Conservation (phyloP, 1,284 basidiomycete genomes). For the Albatrellus sp. region DNA sequence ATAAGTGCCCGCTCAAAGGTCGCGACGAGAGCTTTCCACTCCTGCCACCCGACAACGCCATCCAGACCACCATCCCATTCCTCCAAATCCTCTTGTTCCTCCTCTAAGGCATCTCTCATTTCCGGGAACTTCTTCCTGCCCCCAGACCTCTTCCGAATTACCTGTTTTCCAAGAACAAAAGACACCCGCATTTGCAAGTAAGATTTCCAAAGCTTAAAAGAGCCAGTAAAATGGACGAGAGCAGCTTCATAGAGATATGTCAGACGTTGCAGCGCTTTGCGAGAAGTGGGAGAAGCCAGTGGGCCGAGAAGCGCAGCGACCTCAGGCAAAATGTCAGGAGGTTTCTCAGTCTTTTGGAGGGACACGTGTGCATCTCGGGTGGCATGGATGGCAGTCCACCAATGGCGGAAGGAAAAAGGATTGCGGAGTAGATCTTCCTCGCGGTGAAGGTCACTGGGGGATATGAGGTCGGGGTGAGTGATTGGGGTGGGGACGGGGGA, state of each 20-base stretch:
- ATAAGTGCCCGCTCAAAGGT: constrained; percentile 87
- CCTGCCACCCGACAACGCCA: constrained; percentile 81
- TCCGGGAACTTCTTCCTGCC: constrained; percentile 82
- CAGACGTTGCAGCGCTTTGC: constrained; percentile 70
- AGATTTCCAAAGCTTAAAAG: constrained; percentile 92
- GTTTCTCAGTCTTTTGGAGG: constrained; percentile 43
- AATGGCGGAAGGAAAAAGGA: constrained; percentile 81
- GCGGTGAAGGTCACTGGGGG: constrained; percentile 67
- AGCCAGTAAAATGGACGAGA: constrained; percentile 76
- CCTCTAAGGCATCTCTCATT: constrained; percentile 80
- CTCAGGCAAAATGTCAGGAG: constrained; percentile 33
- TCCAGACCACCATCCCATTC: constrained; percentile 82
- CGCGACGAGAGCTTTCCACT: constrained; percentile 87
- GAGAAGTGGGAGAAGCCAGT: constrained; percentile 59
- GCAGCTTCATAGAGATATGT: constrained; percentile 92
- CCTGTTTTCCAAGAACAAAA: constrained; percentile 73
- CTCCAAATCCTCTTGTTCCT: constrained; percentile 67
- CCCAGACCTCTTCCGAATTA: constrained; percentile 64
- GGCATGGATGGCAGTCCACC: constrained; percentile 80
- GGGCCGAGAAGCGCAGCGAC: constrained; percentile 51
- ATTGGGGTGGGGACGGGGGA: constrained; percentile 74
- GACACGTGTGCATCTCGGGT: constrained; percentile 56
- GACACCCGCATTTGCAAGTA: constrained; percentile 79
- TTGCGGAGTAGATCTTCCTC: constrained; percentile 97
- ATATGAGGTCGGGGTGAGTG: constrained; percentile 68